Evolutionary conservation across 192 early-diverging fungal genomes (phyloP).

Genomic region (Coemansia sp.): DNA sequence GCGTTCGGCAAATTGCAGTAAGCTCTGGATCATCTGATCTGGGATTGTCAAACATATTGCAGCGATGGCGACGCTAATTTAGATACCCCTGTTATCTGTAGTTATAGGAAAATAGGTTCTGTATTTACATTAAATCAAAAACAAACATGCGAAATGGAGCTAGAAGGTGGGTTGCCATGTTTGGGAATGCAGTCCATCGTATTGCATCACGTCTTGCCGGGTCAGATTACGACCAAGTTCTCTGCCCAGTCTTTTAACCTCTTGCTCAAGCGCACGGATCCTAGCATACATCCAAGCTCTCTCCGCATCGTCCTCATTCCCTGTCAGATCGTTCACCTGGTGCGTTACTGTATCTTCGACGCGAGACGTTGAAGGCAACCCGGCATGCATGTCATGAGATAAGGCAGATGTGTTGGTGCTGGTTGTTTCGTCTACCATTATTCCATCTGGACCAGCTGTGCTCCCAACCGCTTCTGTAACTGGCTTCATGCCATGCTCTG

Average conservation of each 20-base stretch:
- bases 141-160: too few species aligned
- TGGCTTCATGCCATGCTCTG: neutral
- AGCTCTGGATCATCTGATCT: neutral
- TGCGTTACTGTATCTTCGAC: neutral
- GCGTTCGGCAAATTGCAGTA: neutral
- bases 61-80: too few species aligned
- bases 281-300: conserved; percentile 4
- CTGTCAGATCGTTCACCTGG: neutral
- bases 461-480: neutral
- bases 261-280: conserved; percentile 10
- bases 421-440: neutral
- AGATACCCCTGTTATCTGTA: too few species aligned
- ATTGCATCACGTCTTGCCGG: neutral
- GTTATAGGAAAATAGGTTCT: too few species aligned
- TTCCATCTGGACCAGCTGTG: neutral
- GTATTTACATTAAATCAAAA: too few species aligned
- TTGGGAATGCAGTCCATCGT: neutral
- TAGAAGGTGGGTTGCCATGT: neutral
- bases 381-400: neutral
- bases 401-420: neutral
- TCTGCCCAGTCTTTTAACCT: neutral
- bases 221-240: neutral
- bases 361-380: neutral
- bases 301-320: conserved; percentile 1
- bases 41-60: too few species aligned